Evolutionary conservation across 805 yeast genomes (phyloP).

Genomic region (Cyberlindnera maclurae): DNA sequence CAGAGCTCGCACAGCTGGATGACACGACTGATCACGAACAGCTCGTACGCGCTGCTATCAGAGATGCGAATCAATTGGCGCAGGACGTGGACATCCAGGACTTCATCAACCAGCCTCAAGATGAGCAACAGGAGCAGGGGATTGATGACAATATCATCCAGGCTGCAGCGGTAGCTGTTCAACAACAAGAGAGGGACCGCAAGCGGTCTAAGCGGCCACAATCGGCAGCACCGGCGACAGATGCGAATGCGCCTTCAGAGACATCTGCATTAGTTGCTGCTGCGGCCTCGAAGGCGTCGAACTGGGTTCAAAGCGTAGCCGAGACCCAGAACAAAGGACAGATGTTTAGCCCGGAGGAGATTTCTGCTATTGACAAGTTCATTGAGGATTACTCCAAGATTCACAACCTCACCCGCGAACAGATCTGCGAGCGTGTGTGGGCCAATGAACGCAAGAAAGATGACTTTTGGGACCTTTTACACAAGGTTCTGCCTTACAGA

Average conservation of each 20-base stretch:
- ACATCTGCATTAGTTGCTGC: constrained; percentile 34
- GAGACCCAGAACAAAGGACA: constrained; percentile 10
- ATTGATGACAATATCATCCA: constrained; percentile 23
- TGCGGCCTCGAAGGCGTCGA: constrained; percentile 38
- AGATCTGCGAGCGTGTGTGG: constrained; percentile 84
- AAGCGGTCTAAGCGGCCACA: constrained; percentile 6
- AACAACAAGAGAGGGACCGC: constrained; percentile 4
- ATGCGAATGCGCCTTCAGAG: constrained; percentile 15
- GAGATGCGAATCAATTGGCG: constrained; percentile 61
- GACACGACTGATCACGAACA: constrained; percentile 48
- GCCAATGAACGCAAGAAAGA: constrained; percentile 77
- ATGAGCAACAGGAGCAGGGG: constrained; percentile 5
- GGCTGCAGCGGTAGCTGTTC: constrained; percentile 22
- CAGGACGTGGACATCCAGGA: constrained; percentile 31
- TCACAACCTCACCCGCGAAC: constrained; percentile 54
- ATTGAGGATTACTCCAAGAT: constrained; percentile 61
- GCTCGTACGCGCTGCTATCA: constrained; percentile 62
- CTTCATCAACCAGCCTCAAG: constrained; percentile 22
- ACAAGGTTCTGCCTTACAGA: constrained; percentile 74
- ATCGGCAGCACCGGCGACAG: not conserved
- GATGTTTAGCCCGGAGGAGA: constrained; percentile 58
- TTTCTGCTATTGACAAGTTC: constrained; percentile 62
- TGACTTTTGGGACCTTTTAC: constrained; percentile 80
- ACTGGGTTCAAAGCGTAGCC: constrained; percentile 8
- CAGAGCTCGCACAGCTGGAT: constrained; percentile 47